phyloP scores from a whole-genome alignment of 192 early-diverging fungal species.

The Irineochytrium annulatum region DNA sequence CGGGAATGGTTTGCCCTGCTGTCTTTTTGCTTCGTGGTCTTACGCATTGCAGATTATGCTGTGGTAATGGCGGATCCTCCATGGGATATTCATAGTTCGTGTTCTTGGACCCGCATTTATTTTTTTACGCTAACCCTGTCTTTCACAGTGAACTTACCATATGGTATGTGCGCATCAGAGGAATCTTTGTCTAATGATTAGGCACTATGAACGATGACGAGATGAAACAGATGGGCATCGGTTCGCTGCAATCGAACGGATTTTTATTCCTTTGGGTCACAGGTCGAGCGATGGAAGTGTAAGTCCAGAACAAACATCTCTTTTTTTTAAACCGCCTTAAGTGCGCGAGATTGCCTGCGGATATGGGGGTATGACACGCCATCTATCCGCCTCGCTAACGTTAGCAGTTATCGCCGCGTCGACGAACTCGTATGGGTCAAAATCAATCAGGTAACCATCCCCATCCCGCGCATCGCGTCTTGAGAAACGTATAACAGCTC shows the following conservation, averaged over 20 bases:
- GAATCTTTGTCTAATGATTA: too few relatives aligned
- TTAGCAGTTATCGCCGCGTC: conserved; percentile 50
- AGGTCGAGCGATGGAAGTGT: conserved; percentile 61
- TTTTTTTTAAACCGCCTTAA: conserved; percentile 14
- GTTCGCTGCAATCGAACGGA: conserved; percentile 48
- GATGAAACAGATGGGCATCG: conserved; percentile 51
- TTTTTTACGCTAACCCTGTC: too few relatives aligned
- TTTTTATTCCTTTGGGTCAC: conserved; percentile 64
- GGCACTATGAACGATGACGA: conserved; percentile 58
- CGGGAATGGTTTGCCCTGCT: conserved; percentile 23
- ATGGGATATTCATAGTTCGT: too few relatives aligned
- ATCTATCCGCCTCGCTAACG: neutral
- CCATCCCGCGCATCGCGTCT: too few relatives aligned
- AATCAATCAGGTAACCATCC: conserved; percentile 59
- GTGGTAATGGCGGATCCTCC: too few relatives aligned
- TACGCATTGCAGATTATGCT: too few relatives aligned
- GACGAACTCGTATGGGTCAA: conserved; percentile 67
- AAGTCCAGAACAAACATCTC: conserved; percentile 45
- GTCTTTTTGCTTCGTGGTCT: conserved; percentile 3
- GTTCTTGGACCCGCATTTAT: too few relatives aligned
- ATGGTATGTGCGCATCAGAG: too few relatives aligned
- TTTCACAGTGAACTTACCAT: too few relatives aligned
- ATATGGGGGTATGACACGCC: conserved; percentile 12
- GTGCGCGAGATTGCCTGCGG: conserved; percentile 4
- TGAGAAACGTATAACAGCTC: too few relatives aligned